These are phyloP conservation scores for Russula dissimulans DNA, from an alignment of 768 basidiomycete genomes.

Conservation along the genomic window DNA sequence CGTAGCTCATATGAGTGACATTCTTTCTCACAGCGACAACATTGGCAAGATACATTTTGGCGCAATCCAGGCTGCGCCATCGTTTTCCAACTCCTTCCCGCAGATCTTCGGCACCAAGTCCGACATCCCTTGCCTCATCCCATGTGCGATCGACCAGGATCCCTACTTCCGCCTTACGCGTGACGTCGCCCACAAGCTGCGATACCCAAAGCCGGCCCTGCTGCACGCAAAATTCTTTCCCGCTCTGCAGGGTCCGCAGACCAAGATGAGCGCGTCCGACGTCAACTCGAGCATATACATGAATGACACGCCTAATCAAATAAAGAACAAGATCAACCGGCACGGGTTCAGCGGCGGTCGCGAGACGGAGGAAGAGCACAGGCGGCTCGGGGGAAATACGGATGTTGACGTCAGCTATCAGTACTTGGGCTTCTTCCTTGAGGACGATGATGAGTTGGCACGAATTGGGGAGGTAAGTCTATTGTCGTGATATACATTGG, in stretches of 20 bases:
- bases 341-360: conserved; percentile 95
- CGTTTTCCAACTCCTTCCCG: conserved; percentile 97
- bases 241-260: conserved; percentile 93
- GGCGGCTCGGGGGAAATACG: conserved; percentile 78
- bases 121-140: conserved; percentile 88
- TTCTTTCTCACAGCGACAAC: conserved; percentile 60
- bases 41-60: conserved; percentile 98
- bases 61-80: conserved; percentile 89
- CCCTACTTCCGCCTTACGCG: conserved; percentile 97
- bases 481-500: not conserved
- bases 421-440: conserved; percentile 90
- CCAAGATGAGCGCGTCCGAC: conserved; percentile 98
- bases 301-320: conserved; percentile 85
- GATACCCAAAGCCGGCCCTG: conserved; percentile 89
- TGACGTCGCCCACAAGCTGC: conserved; percentile 88
- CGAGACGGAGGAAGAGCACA: conserved; percentile 94
- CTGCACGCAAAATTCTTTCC: conserved; percentile 98
- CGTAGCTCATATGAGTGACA: not conserved
- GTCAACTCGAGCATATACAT: conserved; percentile 91
- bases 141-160: conserved; percentile 97
- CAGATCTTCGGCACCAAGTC: conserved; percentile 84
- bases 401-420: conserved; percentile 96
- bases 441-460: conserved; percentile 84
- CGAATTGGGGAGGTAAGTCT: conserved; percentile 60
- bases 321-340: conserved; percentile 94